These are phyloP conservation scores for Salix purpurea DNA, from an alignment of 345 rosid genomes.

Conservation along the genomic window DNA sequence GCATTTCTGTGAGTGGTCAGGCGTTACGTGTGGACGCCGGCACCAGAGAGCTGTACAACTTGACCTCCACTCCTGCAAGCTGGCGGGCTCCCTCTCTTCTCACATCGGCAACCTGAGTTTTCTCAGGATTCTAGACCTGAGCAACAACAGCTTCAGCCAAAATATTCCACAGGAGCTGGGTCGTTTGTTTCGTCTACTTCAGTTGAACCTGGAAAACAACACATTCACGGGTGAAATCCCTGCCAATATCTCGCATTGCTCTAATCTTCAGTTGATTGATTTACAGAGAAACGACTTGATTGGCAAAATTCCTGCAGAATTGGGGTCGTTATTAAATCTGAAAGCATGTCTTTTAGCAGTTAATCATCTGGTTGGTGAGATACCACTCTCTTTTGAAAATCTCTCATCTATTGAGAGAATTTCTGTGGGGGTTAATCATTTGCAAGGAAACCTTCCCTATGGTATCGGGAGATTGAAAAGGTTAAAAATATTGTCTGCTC, in stretches of 20 bases:
- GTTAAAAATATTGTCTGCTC: neutral
- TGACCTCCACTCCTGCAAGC: neutral
- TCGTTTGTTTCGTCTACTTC: conserved; percentile 18
- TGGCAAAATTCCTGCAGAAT: neutral
- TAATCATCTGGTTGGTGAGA: neutral
- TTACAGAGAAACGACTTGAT: neutral
- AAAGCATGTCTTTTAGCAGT: neutral
- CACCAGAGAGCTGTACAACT: neutral
- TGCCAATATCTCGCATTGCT: neutral
- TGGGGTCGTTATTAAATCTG: conserved; percentile 1
- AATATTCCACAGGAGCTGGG: conserved; percentile 27
- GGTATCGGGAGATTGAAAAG: neutral
- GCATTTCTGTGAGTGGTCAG: conserved; percentile 7
- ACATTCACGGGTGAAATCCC: conserved; percentile 30
- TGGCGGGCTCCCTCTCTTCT: neutral
- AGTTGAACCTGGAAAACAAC: conserved; percentile 9
- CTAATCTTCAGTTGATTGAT: neutral
- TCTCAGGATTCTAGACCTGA: conserved; percentile 3
- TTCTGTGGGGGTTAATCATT: rapidly evolving
- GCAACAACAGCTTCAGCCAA: conserved; percentile 18
- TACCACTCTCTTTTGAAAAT: neutral
- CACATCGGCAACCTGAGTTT: neutral
- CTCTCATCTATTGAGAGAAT: neutral
- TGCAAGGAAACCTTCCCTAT: neutral
- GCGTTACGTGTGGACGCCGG: neutral